Conservation (phyloP, 768 basidiomycete genomes). For the Suillus americanus region DNA sequence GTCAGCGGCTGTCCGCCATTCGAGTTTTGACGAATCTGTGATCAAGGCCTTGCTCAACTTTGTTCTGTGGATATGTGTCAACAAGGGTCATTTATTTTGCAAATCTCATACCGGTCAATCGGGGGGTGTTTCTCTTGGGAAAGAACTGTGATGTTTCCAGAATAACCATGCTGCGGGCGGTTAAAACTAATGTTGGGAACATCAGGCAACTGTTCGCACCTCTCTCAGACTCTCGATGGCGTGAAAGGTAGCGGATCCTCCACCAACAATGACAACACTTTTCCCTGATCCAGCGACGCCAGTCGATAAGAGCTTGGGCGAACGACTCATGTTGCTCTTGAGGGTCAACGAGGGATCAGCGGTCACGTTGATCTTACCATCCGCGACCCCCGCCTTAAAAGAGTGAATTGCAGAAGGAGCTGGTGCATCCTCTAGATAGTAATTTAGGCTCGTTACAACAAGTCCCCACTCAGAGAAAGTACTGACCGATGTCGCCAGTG, state of each 20-base stretch:
- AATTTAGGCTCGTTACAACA: constrained; percentile 12
- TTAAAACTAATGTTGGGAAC: neutral
- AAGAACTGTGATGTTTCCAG: constrained; percentile 73
- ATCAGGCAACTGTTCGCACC: constrained; percentile 39
- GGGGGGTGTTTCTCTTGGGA: constrained; percentile 80
- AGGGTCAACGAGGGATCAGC: constrained; percentile 61
- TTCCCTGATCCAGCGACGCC: constrained; percentile 48
- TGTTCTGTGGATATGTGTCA: constrained; percentile 53
- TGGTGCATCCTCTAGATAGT: constrained; percentile 76
- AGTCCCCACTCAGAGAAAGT: neutral
- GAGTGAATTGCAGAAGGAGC: constrained; percentile 78
- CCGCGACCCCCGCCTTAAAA: constrained; percentile 64
- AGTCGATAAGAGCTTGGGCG: constrained; percentile 52
- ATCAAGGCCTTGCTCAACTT: constrained; percentile 87
- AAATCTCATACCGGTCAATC: constrained; percentile 65
- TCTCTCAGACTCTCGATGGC: constrained; percentile 80
- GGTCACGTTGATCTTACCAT: constrained; percentile 78
- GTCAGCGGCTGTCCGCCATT: constrained; percentile 69
- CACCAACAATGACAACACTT: constrained; percentile 83
- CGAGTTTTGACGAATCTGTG: constrained; percentile 75
- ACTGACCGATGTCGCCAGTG: constrained; percentile 76
- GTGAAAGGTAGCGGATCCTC: constrained; percentile 78
- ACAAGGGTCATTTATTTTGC: neutral
- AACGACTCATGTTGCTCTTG: constrained; percentile 65
- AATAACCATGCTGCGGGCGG: constrained; percentile 65